phyloP scores from a whole-genome alignment of 352 stramenopile genomes.

The Phytophthora boehmeriae region DNA sequence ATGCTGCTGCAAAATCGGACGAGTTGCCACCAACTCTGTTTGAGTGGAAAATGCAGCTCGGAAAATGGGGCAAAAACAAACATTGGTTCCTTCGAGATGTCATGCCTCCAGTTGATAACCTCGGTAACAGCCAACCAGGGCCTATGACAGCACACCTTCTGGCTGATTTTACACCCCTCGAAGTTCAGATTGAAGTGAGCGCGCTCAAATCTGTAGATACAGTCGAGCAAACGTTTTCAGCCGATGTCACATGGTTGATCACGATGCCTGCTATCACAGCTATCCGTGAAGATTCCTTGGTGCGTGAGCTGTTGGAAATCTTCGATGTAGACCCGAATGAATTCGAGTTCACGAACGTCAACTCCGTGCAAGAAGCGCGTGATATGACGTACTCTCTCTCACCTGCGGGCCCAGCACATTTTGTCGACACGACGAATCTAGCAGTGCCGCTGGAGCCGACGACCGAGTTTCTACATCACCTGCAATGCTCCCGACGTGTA shows the following conservation, averaged over 20 bases:
- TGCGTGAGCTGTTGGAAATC: slow-evolving; percentile 44
- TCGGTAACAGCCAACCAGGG: slow-evolving; percentile 22
- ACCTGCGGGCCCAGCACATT: slow-evolving; percentile 30
- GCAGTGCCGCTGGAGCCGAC: slow-evolving; percentile 15
- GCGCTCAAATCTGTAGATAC: slow-evolving; percentile 48
- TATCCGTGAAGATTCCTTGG: slow-evolving; percentile 47
- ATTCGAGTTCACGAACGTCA: slow-evolving; percentile 54
- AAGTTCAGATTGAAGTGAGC: slow-evolving; percentile 46
- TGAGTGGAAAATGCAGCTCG: slow-evolving; percentile 66
- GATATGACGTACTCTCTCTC: slow-evolving; percentile 35
- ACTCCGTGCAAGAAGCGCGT: slow-evolving; percentile 38
- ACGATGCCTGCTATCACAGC: slow-evolving; percentile 45
- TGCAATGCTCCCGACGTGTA: slow-evolving; percentile 47
- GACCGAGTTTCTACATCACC: slow-evolving; percentile 34
- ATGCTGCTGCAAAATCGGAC: slow-evolving; percentile 14
- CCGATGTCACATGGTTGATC: slow-evolving; percentile 53
- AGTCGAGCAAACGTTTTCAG: slow-evolving; percentile 47
- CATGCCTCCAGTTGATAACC: slow-evolving; percentile 22
- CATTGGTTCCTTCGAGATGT: slow-evolving; percentile 64
- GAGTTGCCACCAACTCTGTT: slow-evolving; percentile 42
- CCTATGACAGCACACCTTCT: slow-evolving; percentile 36
- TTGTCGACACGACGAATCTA: slow-evolving; percentile 32
- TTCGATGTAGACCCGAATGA: slow-evolving; percentile 46
- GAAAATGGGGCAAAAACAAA: slow-evolving; percentile 39
- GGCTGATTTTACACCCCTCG: slow-evolving; percentile 40